A percentile compares a stretch with the other conserved stretches of the same genome.
These are phyloP conservation scores for Lophiotrema nucula DNA, from an alignment of 495 filamentous ascomycete genomes.

Conservation along the genomic window DNA sequence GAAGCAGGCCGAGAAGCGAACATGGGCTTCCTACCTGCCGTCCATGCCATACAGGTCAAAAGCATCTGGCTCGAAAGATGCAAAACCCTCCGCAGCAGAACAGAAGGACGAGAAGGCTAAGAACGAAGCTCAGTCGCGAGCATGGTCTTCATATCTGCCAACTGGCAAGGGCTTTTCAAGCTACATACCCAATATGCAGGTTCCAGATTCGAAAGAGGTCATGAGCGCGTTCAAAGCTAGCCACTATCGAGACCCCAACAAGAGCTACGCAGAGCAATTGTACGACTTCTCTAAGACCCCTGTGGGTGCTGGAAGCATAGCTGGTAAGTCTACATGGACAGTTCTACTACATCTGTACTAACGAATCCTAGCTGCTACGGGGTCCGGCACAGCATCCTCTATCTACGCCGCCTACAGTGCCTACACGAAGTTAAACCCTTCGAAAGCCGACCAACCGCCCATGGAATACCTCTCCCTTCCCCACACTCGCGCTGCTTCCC, in stretches of 20 bases:
- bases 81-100: constrained; percentile 5
- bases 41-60: constrained; percentile 32
- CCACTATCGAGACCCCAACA: constrained; percentile 41
- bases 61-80: background rate
- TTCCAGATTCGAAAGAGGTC: constrained; percentile 33
- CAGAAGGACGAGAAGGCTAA: constrained; percentile 32
- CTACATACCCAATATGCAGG: constrained; percentile 36
- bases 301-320: constrained; percentile 40
- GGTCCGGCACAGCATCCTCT: constrained; percentile 38
- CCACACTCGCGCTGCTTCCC: constrained; percentile 37
- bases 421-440: constrained; percentile 32
- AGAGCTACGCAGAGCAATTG: constrained; percentile 43
- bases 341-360: constrained; percentile 12
- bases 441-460: constrained; percentile 11
- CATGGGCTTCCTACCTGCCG: constrained; percentile 35
- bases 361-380: constrained; percentile 24
- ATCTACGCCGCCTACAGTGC: constrained; percentile 44
- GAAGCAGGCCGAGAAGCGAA: constrained; percentile 16
- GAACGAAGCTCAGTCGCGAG: constrained; percentile 35
- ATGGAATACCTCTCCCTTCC: constrained; percentile 44
- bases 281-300: constrained; percentile 46
- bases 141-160: constrained; percentile 41
- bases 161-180: constrained; percentile 40
- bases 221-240: constrained; percentile 35
- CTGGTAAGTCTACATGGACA: constrained; percentile 24